Conservation (phyloP, 352 stramenopile genomes). For the Blastocystis sp. region DNA sequence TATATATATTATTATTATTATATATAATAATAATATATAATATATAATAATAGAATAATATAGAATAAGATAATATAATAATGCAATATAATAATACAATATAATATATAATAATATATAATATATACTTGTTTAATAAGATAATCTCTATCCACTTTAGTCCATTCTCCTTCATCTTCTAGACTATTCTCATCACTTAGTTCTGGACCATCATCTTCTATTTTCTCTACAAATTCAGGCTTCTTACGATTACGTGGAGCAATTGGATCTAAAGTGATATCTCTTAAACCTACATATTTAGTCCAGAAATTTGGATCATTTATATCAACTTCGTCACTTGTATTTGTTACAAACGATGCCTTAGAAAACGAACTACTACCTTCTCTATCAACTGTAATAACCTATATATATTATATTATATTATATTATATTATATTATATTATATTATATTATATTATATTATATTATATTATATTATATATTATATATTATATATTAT, state of each 20-base stretch:
- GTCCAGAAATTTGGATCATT: constrained; percentile 78
- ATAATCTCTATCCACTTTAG: constrained; percentile 14
- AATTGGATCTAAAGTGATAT: constrained; percentile 50
- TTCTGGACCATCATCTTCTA: constrained; percentile 47
- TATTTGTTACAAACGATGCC: constrained; percentile 66
- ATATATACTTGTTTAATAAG: neutral
- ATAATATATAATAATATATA: constrained; percentile 41
- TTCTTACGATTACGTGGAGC: constrained; percentile 24
- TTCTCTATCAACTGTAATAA: constrained; percentile 35
- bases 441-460: no score
- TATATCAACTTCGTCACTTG: constrained; percentile 63
- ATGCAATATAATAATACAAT: no score
- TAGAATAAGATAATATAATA: constrained; percentile 39
- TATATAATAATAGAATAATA: constrained; percentile 47
- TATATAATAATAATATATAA: constrained; percentile 42
- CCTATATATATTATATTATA: no score
- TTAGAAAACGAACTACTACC: constrained; percentile 64
- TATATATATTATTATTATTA: neutral
- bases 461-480: constrained; percentile 39
- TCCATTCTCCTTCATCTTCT: constrained; percentile 40
- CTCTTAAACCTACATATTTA: constrained; percentile 67
- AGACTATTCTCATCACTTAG: constrained; percentile 41
- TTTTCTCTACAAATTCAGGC: neutral
- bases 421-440: no score
- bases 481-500: constrained; percentile 61